Evolutionary conservation across 2,329 filamentous ascomycete species (phyloP), one percentile per base, ranked within the genome.

Genomic region (Cephalotrichum gorgonifer): DNA sequence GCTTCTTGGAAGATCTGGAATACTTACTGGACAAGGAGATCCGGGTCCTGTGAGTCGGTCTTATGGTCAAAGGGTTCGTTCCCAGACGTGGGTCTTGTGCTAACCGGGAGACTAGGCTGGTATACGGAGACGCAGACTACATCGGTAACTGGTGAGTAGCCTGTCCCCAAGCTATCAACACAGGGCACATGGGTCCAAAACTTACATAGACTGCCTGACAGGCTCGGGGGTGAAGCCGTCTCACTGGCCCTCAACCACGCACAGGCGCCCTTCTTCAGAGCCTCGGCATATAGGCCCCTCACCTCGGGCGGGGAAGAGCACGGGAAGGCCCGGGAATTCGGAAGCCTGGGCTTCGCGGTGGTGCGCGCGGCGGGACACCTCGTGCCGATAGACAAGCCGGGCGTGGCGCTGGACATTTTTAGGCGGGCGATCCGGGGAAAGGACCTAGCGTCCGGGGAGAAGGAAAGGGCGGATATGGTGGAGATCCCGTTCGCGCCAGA

Each of bases 171-270:
- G 25, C 15, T 26, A 15, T 27, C 12, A 15, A 12, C 43, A 44
- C 17, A 17, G 22, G 22, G 43, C 25, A 8, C 43, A 20, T 14
- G 8, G 22, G 35, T 12, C 35, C 22, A 43, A 5, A 17, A 15
- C 9, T 43, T 43, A n/a, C n/a, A 41, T 25, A 25, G 17, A 26
- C 28, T 15, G 14, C 12, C n/a, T n/a, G n/a, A n/a, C 27, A 50
- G 78, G 76, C 69, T 81, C 55, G 83, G 84, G 14, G 83, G 82
- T 15, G 70, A 86, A 61, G 78, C 79, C 1, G 70, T 85, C 48
- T 83, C 79, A 6, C 68, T 84, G 2, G 72, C 74, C 2, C 64
- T 83, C 0, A 65, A 75, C 41, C 67, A 73, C 39, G 56, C 59
- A 26, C 72, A 77, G 52, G 60, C 68, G 0, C 63, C 62, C 2